Evolutionary conservation across 495 filamentous ascomycete genomes (phyloP).

Genomic region (Echria macrotheca): DNA sequence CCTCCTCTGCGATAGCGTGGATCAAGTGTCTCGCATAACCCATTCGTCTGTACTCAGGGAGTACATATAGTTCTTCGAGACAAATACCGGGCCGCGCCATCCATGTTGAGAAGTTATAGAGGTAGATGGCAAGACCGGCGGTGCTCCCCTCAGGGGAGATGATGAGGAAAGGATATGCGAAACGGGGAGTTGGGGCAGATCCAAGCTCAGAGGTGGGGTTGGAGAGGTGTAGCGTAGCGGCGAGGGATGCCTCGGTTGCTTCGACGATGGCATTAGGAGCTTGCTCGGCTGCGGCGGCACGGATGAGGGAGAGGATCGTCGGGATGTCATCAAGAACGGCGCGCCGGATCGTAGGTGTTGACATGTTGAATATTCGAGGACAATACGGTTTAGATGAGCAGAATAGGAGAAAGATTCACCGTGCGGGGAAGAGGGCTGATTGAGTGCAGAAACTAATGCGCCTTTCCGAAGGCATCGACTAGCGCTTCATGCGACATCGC

Average conservation of each 20-base stretch:
- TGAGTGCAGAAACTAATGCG: too few relatives aligned
- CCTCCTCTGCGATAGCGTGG: constrained; percentile 2
- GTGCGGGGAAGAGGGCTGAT: too few relatives aligned
- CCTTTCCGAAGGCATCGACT: too few relatives aligned
- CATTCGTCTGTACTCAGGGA: constrained; percentile 5
- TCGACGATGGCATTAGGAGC: neutral
- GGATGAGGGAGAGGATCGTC: constrained; percentile 2
- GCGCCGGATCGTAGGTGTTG: too few relatives aligned
- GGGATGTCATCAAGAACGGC: too few relatives aligned
- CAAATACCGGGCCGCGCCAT: constrained; percentile 1
- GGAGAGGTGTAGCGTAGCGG: neutral
- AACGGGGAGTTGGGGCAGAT: neutral
- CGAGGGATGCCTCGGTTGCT: constrained; percentile 3
- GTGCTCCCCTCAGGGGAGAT: neutral
- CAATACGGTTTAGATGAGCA: too few relatives aligned
- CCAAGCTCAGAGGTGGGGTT: neutral
- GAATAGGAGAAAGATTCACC: too few relatives aligned
- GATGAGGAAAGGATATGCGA: constrained; percentile 5
- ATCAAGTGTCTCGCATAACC: constrained; percentile 7
- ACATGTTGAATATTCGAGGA: too few relatives aligned
- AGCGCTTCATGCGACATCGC: too few relatives aligned
- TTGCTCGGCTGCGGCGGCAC: constrained; percentile 10
- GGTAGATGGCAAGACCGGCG: constrained; percentile 4
- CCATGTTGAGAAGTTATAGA: constrained; percentile 10
- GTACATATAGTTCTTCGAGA: constrained; percentile 10